Percentiles rank a stretch among this genome's conserved stretches.
These are phyloP conservation scores for Lepidium sativum DNA, from an alignment of 345 rosid species.

Conservation along the genomic window DNA sequence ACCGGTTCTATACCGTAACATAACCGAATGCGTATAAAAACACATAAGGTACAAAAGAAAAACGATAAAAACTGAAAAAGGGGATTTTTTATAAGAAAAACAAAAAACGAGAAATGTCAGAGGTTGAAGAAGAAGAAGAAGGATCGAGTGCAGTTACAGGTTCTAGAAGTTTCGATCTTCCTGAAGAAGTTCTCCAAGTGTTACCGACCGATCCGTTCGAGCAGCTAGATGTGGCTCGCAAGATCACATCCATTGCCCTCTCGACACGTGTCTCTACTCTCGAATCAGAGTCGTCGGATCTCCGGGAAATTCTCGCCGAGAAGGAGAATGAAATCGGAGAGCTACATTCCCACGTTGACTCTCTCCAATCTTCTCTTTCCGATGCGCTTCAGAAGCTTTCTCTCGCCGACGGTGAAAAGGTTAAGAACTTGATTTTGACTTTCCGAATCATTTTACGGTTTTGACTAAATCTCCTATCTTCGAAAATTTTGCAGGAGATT, in stretches of 20 bases:
- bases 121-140: neutral
- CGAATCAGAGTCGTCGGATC: slow-evolving; percentile 64
- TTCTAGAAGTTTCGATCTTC: slow-evolving; percentile 54
- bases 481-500: slow-evolving; percentile 44
- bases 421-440: slow-evolving; percentile 11
- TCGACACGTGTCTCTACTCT: slow-evolving; percentile 77
- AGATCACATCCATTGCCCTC: slow-evolving; percentile 91
- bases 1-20: neutral
- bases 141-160: slow-evolving; percentile 15
- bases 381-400: slow-evolving; percentile 53
- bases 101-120: slow-evolving; percentile 19
- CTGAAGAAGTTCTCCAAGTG: slow-evolving; percentile 58
- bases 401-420: slow-evolving; percentile 57
- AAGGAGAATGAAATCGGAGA: slow-evolving; percentile 56
- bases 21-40: neutral
- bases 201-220: slow-evolving; percentile 92
- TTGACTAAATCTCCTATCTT: neutral
- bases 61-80: slow-evolving; percentile 11
- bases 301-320: slow-evolving; percentile 46
- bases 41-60: slow-evolving; percentile 2
- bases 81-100: neutral
- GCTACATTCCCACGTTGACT: slow-evolving; percentile 53
- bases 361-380: slow-evolving; percentile 64
- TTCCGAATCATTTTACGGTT: neutral
- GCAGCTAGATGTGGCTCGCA: slow-evolving; percentile 95